phyloP scores from a whole-genome alignment of 441 rosid genomes.

The Erodium moschatum region DNA sequence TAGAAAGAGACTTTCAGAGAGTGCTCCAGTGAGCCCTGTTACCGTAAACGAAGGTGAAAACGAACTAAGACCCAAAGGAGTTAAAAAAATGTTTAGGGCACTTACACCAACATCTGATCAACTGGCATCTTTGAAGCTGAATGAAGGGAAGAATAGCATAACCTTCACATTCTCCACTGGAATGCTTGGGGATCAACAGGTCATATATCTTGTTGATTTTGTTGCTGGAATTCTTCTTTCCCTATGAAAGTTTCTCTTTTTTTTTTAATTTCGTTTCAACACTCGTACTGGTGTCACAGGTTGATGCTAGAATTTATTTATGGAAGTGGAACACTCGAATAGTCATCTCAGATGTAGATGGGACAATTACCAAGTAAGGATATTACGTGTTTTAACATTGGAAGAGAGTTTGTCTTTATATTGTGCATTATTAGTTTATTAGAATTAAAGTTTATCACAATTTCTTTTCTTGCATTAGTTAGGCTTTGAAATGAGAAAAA shows the following conservation, averaged over 20 bases:
- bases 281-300: constrained; percentile 35
- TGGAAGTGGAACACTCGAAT: constrained; percentile 94
- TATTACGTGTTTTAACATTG: constrained; percentile 16
- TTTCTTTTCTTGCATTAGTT: constrained; percentile 1
- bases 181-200: constrained; percentile 91
- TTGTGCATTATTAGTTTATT: constrained; percentile 6
- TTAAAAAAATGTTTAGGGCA: constrained; percentile 47
- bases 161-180: constrained; percentile 82
- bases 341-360: constrained; percentile 99
- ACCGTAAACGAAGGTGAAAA: constrained; percentile 22
- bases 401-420: constrained; percentile 3
- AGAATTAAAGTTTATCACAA: constrained; percentile 6
- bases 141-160: constrained; percentile 65
- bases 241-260: constrained; percentile 9
- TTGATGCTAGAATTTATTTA: constrained; percentile 80
- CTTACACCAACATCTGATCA: constrained; percentile 78
- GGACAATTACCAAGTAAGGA: constrained; percentile 83
- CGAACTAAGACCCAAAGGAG: constrained; percentile 30
- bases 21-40: constrained; percentile 22
- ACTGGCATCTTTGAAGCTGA: constrained; percentile 68
- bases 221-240: not conserved
- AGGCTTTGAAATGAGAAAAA: constrained; percentile 9
- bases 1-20: not conserved
- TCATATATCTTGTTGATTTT: constrained; percentile 21
- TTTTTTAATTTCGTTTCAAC: constrained; percentile 12